phyloP scores from a whole-genome alignment of 2,329 filamentous ascomycete species.

The Blumeriella jaapii region DNA sequence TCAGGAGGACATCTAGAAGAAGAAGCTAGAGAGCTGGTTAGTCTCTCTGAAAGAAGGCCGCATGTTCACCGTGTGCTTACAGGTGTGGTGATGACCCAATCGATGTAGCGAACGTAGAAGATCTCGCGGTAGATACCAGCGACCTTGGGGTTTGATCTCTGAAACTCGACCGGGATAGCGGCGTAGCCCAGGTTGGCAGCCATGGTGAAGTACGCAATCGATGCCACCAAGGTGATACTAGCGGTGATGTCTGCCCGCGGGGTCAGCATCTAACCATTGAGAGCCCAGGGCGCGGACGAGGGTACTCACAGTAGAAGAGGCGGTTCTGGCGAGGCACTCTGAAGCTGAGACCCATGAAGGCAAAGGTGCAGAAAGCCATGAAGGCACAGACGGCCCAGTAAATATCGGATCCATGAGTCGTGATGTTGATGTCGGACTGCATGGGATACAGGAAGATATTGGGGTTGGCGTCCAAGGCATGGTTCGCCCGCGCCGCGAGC shows the following conservation, averaged over 20 bases:
- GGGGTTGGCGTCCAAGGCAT: slow-evolving; percentile 17
- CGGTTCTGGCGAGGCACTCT: slow-evolving; percentile 44
- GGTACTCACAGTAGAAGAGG: slow-evolving; percentile 40
- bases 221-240: slow-evolving; percentile 2
- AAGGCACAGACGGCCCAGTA: slow-evolving; percentile 50
- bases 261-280: background rate
- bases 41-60: background rate
- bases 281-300: background rate
- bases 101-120: slow-evolving; percentile 56
- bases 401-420: slow-evolving; percentile 46
- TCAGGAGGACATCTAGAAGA: slow-evolving; percentile 50
- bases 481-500: slow-evolving; percentile 10
- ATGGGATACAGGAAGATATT: slow-evolving; percentile 18
- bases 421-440: slow-evolving; percentile 43
- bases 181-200: slow-evolving; percentile 53
- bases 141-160: slow-evolving; percentile 32
- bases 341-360: slow-evolving; percentile 40
- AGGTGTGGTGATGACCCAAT: slow-evolving; percentile 53
- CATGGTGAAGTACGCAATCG: slow-evolving; percentile 41
- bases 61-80: slow-evolving; percentile 18
- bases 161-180: slow-evolving; percentile 50
- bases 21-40: slow-evolving; percentile 32
- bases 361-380: slow-evolving; percentile 43
- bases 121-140: slow-evolving; percentile 45
- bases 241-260: slow-evolving; percentile 2